Evolutionary conservation across 1,284 basidiomycete species (phyloP), one percentile per base, ranked within the genome.

Genomic region (Mycosarcoma mackinlayi): DNA sequence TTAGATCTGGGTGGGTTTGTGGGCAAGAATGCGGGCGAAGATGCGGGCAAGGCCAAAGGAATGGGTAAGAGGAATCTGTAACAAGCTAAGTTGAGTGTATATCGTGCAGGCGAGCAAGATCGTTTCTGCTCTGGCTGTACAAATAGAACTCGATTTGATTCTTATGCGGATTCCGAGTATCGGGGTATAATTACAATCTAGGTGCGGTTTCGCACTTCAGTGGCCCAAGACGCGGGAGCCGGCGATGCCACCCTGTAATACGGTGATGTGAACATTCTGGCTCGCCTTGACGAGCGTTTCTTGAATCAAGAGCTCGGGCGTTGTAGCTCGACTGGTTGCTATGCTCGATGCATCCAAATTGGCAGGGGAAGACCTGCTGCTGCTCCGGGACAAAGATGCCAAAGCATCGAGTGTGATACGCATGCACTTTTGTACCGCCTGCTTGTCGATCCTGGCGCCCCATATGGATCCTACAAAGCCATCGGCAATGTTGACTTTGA

Each of bases 1-100:
- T 63, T 82, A 37, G 74, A 76, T 30, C n/a, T 77, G 16, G 73
- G 59, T 3, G 66, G 73, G 2, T 47, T 80, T 18, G 59, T 80
- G 10, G 56, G 52, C 21, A 60, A 55, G 33, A 52, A 62, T n/a
- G 35, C 16, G 6, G 54, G 19, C 10, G 60, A 68, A 2, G 35
- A 40, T 6, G 34, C 11, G 30, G 37, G 19, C 0, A 61, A 41
- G 38, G 45, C 45, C 0, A 67, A 54, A 30, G 53, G 58, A 1
- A 67, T 67, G 58, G 58, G 58, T 0, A 67, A 67, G 35, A 18
- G 58, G 4, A 61, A 54, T 24, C 23, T 46, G 14, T 66, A 44
- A 28, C 30, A 21, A 14, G 6, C 6, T 8, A n/a, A 13, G 5
- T 6, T 35, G n/a, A n/a, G n/a, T n/a, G n/a, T n/a, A n/a, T n/a